Evolutionary conservation across 441 rosid genomes (phyloP).

Genomic region (Mallotus repandus): DNA sequence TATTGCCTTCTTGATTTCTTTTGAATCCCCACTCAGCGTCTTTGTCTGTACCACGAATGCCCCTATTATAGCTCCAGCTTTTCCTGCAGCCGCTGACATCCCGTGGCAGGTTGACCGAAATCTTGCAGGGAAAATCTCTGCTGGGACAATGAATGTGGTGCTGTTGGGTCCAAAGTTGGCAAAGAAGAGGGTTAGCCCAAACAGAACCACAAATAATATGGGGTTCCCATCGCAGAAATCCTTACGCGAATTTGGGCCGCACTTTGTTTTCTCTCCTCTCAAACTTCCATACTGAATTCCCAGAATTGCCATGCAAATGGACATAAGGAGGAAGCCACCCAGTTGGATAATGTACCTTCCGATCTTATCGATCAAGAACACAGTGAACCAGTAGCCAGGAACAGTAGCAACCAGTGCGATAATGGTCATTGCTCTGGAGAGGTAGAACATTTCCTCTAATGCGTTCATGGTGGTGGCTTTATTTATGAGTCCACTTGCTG

Average conservation of each 20-base stretch:
- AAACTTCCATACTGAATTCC: slow-evolving; percentile 31
- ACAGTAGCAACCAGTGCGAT: slow-evolving; percentile 44
- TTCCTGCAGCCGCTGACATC: slow-evolving; percentile 64
- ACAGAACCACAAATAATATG: slow-evolving; percentile 34
- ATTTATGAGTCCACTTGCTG: slow-evolving; percentile 33
- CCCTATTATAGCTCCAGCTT: slow-evolving; percentile 66
- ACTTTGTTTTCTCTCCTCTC: slow-evolving; percentile 27
- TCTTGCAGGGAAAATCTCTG: slow-evolving; percentile 68
- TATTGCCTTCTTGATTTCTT: slow-evolving; percentile 37
- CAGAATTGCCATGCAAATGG: slow-evolving; percentile 45
- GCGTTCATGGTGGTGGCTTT: slow-evolving; percentile 44
- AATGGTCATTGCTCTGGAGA: slow-evolving; percentile 41
- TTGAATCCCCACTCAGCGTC: slow-evolving; percentile 29
- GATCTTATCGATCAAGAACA: slow-evolving; percentile 41
- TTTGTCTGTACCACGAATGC: slow-evolving; percentile 54
- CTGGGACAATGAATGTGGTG: slow-evolving; percentile 68
- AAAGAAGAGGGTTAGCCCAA: slow-evolving; percentile 56
- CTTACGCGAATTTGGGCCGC: not conserved
- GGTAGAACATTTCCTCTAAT: slow-evolving; percentile 38
- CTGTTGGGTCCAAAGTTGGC: slow-evolving; percentile 72
- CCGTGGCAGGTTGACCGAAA: slow-evolving; percentile 72
- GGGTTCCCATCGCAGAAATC: slow-evolving; percentile 35
- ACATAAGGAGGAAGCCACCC: slow-evolving; percentile 47
- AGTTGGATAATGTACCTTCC: slow-evolving; percentile 52
- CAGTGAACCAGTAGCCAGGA: slow-evolving; percentile 58